Evolutionary conservation across 2,329 filamentous ascomycete species (phyloP), one percentile per base, ranked within the genome.

Genomic region (Aspergillus sergii): DNA sequence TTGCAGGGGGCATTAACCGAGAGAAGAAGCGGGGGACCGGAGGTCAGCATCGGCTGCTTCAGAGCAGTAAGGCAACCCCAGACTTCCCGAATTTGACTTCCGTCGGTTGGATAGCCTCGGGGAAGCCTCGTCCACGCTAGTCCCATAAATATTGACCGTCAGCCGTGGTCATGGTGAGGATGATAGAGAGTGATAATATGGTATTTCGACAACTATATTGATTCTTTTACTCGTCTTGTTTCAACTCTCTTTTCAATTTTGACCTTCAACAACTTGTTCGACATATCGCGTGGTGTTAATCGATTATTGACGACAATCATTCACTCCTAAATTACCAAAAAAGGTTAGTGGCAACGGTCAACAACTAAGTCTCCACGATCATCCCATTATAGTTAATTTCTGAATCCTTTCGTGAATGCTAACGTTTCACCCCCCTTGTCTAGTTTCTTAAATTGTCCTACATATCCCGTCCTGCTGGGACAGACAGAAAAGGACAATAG

Each of bases 51-150:
- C 69, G 69, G 68, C 68, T 69, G 62, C 43, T 41, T 51, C 19
- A 41, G 50, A 28, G n/a, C 32, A 21, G 7, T n/a, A 39, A 30
- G 28, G 19, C 30, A 57, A 61, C 64, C 58, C 63, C 65, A 68
- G 68, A 69, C 61, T 26, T 72, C 69, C 69, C 69, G 69, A 68
- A 59, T 58, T 66, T 57, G 53, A 59, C 56, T 62, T 66, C 70
- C 69, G 70, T 64, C 32, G 16, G n/a, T 43, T 57, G 19, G 21
- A 61, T 72, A 67, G 69, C 70, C 70, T 72, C 70, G 70, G 70
- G 69, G 66, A 65, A 59, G 32, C 14, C 39, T 39, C n/a, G 56
- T 21, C 21, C 45, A 4, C 28, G 10, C 53, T 8, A 26, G 34
- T 12, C 41, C 57, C 61, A 66, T 68, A 67, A 68, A 68, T 69